Percentiles rank a stretch among this genome's conserved stretches.
Evolutionary conservation across 2,329 filamentous ascomycete species (phyloP).

Genomic region (Xylariaceae sp.): DNA sequence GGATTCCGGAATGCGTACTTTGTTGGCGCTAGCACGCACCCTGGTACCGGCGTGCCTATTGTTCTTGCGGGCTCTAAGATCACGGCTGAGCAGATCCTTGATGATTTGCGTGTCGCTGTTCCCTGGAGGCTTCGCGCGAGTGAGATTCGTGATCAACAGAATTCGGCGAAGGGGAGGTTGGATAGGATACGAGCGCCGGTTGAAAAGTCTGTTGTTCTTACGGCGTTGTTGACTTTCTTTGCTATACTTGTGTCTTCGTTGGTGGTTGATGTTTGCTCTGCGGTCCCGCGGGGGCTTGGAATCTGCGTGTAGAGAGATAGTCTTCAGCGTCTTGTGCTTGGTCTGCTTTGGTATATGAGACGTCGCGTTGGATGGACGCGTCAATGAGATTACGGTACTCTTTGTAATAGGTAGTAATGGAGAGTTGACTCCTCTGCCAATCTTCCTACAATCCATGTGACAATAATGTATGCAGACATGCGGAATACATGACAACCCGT

Average conservation of each 20-base stretch:
- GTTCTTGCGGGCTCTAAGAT: conserved; percentile 66
- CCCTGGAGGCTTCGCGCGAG: conserved; percentile 33
- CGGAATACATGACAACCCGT: too few species aligned
- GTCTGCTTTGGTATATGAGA: background rate
- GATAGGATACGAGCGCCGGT: conserved; percentile 21
- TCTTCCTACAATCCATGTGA: too few species aligned
- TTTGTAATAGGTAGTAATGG: too few species aligned
- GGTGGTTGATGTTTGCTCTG: background rate
- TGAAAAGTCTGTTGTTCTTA: background rate
- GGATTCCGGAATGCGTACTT: conserved; percentile 58
- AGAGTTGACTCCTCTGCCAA: too few species aligned
- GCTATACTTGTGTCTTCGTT: conserved; percentile 8
- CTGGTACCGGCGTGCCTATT: conserved; percentile 72
- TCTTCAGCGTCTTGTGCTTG: background rate
- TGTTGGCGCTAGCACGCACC: conserved; percentile 71
- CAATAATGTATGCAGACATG: too few species aligned
- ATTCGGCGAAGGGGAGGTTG: conserved; percentile 17
- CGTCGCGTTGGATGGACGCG: background rate
- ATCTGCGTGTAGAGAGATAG: background rate
- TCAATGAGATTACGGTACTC: too few species aligned
- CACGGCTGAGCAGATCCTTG: conserved; percentile 43
- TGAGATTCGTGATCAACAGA: too few species aligned
- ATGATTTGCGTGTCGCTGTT: conserved; percentile 30
- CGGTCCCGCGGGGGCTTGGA: background rate
- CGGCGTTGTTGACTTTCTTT: conserved; percentile 1